These are phyloP conservation scores for Entomortierella beljakovae DNA, from an alignment of 192 early-diverging fungal genomes.

Conservation along the genomic window DNA sequence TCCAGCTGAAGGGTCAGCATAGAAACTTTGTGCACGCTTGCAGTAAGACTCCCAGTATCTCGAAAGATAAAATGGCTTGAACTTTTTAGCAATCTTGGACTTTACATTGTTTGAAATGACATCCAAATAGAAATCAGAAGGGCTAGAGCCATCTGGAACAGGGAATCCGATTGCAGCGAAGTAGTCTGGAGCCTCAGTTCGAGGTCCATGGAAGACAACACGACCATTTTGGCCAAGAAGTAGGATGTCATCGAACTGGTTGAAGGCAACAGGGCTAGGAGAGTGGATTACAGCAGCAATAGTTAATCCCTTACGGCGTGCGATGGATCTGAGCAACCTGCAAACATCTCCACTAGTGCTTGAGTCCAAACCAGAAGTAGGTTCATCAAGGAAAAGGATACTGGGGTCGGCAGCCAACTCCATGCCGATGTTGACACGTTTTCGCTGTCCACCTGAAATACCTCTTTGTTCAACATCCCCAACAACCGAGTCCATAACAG, in stretches of 20 bases:
- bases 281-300: slow-evolving; percentile 80
- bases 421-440: slow-evolving; percentile 85
- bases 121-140: slow-evolving; percentile 76
- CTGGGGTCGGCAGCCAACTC: slow-evolving; percentile 68
- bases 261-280: slow-evolving; percentile 72
- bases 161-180: slow-evolving; percentile 65
- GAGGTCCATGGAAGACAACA: slow-evolving; percentile 73
- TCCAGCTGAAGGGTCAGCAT: slow-evolving; percentile 9
- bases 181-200: slow-evolving; percentile 58
- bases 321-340: slow-evolving; percentile 66
- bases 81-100: slow-evolving; percentile 42
- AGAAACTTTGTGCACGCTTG: slow-evolving; percentile 28
- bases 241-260: slow-evolving; percentile 77
- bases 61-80: slow-evolving; percentile 58
- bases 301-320: slow-evolving; percentile 66
- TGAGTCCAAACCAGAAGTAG: slow-evolving; percentile 77
- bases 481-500: slow-evolving; percentile 65
- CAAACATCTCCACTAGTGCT: slow-evolving; percentile 75
- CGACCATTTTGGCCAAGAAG: slow-evolving; percentile 77
- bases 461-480: slow-evolving; percentile 74
- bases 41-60: slow-evolving; percentile 61
- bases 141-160: slow-evolving; percentile 50
- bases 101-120: slow-evolving; percentile 68
- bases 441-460: slow-evolving; percentile 79
- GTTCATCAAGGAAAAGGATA: slow-evolving; percentile 76